A percentile compares a stretch with the other conserved stretches of the same genome.
phyloP scores from a whole-genome alignment of 2,329 filamentous ascomycete genomes.

The Rachicladosporium sp. region DNA sequence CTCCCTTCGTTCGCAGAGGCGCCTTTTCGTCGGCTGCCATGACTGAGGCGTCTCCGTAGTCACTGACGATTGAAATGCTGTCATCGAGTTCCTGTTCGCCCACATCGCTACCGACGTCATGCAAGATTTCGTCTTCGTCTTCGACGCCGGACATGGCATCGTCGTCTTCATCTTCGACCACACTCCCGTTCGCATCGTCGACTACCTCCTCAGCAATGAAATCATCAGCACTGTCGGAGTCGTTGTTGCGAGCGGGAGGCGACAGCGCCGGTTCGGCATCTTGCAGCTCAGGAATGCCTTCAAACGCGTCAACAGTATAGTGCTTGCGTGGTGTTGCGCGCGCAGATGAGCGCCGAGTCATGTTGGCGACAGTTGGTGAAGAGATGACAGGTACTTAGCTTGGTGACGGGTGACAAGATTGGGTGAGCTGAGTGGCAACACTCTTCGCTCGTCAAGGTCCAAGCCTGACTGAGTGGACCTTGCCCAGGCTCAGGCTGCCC shows the following conservation, averaged over 20 bases:
- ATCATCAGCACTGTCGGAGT: conserved; percentile 18
- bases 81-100: conserved; percentile 26
- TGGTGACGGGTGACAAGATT: background rate
- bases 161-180: conserved; percentile 25
- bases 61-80: conserved; percentile 14
- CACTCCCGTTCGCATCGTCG: conserved; percentile 12
- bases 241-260: conserved; percentile 1
- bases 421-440: too few relatives aligned
- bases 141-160: conserved; percentile 24
- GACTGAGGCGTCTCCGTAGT: conserved; percentile 2
- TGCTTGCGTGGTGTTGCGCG: conserved; percentile 14
- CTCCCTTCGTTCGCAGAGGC: conserved; percentile 3
- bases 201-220: conserved; percentile 21
- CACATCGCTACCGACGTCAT: conserved; percentile 20
- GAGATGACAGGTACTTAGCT: conserved; percentile 5
- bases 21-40: conserved; percentile 1
- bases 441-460: too few relatives aligned
- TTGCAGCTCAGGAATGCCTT: conserved; percentile 19
- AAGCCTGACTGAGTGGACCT: too few relatives aligned
- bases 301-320: conserved; percentile 25
- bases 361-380: conserved; percentile 2
- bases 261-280: conserved; percentile 5
- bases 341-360: conserved; percentile 11
- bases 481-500: too few relatives aligned
- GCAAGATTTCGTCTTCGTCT: conserved; percentile 16